Conservation (phyloP, 257 asterid genomes). For the Paulownia fortunei region DNA sequence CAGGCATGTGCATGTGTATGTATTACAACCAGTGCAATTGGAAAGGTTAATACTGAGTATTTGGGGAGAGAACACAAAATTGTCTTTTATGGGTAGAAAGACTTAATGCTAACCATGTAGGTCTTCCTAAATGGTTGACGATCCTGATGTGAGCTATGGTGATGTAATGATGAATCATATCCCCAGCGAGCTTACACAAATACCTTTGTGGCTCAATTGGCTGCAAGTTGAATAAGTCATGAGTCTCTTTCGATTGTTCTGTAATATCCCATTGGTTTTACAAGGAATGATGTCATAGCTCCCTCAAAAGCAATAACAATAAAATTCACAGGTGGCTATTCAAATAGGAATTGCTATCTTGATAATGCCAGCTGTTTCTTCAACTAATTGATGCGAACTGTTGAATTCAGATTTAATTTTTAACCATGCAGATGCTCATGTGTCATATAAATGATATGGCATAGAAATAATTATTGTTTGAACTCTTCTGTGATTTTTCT, state of each 20-base stretch:
- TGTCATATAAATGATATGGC: conserved; percentile 4
- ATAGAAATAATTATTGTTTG: background rate
- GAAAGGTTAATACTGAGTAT: conserved; percentile 8
- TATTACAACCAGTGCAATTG: background rate
- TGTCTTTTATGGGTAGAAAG: background rate
- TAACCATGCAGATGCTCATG: conserved; percentile 11
- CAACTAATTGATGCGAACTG: background rate
- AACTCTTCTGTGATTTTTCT: conserved; percentile 9
- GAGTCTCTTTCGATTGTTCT: background rate
- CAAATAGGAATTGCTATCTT: background rate
- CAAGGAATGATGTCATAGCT: background rate
- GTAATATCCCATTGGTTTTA: conserved; percentile 14
- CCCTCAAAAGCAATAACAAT: background rate
- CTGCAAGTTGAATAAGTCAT: conserved; percentile 10
- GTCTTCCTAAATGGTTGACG: conserved; percentile 7
- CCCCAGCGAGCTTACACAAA: background rate
- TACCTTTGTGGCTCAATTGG: background rate
- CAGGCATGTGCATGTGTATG: conserved; percentile 5
- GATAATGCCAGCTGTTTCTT: background rate
- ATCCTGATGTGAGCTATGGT: conserved; percentile 2
- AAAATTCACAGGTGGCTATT: conserved; percentile 21
- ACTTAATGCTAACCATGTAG: background rate
- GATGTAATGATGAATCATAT: conserved; percentile 4
- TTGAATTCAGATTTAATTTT: conserved; percentile 3
- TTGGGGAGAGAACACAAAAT: background rate